Percentiles rank a stretch among this genome's conserved stretches.
These are phyloP conservation scores for Bolboschoenus planiculmis DNA, from an alignment of 176 grass and related monocot genomes.

Conservation along the genomic window DNA sequence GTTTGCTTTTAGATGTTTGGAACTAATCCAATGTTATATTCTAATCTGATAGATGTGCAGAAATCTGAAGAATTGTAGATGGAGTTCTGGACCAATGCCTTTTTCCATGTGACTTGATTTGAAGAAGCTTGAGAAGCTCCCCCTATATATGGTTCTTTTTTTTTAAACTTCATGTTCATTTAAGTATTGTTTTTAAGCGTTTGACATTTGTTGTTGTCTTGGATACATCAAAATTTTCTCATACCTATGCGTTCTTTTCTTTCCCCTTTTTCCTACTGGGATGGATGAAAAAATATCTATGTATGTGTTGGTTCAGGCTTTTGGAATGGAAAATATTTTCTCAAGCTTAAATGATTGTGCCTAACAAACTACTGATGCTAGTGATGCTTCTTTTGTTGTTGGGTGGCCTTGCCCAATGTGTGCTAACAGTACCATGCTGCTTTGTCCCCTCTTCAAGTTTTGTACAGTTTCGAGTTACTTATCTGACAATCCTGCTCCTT, in stretches of 20 bases:
- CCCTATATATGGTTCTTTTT: slow-evolving; percentile 18
- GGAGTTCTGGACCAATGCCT: neutral
- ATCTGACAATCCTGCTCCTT: slow-evolving; percentile 27
- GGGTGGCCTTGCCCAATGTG: slow-evolving; percentile 17
- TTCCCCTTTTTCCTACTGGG: neutral
- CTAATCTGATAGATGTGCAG: neutral
- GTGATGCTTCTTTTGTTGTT: slow-evolving; percentile 13
- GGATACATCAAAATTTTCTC: neutral
- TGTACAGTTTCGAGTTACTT: slow-evolving; percentile 34
- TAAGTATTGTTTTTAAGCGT: neutral
- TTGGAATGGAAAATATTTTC: slow-evolving; percentile 2
- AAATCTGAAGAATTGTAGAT: slow-evolving; percentile 16
- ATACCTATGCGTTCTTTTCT: slow-evolving; percentile 12
- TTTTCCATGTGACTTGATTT: slow-evolving; percentile 10
- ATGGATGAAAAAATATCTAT: neutral
- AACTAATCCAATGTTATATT: neutral
- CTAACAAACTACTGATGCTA: slow-evolving; percentile 12
- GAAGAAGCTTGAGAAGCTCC: slow-evolving; percentile 16
- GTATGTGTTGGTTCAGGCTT: neutral
- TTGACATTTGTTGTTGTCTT: slow-evolving; percentile 8
- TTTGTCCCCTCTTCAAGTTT: slow-evolving; percentile 24
- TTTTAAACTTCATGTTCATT: slow-evolving; percentile 9
- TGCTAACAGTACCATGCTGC: slow-evolving; percentile 23
- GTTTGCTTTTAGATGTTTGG: neutral
- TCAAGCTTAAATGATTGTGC: slow-evolving; percentile 20